A percentile compares a stretch with the other conserved stretches of the same genome.
phyloP scores from a whole-genome alignment of 345 rosid species.

The Eucalyptus coolabah region DNA sequence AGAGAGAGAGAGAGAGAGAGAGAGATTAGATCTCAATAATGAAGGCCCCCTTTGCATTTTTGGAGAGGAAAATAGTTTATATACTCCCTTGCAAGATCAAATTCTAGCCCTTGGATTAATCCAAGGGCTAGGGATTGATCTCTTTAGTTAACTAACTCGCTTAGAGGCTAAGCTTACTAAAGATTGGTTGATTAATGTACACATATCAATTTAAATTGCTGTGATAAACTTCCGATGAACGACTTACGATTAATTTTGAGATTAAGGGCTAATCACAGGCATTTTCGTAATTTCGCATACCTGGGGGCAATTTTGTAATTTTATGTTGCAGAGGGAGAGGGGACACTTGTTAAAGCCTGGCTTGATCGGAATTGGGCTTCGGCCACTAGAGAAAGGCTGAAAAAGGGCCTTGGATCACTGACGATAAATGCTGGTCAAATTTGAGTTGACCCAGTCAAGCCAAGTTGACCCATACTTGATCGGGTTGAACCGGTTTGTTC shows the following conservation, averaged over 20 bases:
- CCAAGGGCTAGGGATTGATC: not conserved
- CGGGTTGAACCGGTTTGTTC: not conserved
- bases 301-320: not conserved
- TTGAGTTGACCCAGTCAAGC: too few species aligned
- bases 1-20: not conserved
- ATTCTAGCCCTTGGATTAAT: not conserved
- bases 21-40: not conserved
- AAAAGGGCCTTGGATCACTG: not conserved
- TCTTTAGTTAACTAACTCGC: not conserved
- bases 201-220: not conserved
- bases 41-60: not conserved
- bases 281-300: not conserved
- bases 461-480: too few species aligned
- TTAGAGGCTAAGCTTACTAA: not conserved
- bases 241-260: not conserved
- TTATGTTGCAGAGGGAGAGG: too few species aligned
- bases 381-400: not conserved
- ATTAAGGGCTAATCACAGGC: too few species aligned
- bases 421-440: not conserved
- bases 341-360: too few species aligned
- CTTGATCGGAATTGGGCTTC: not conserved
- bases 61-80: not conserved
- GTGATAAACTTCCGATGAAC: too few species aligned
- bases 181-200: not conserved
- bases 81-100: not conserved